Evolutionary conservation across 345 rosid species (phyloP), one percentile per base, ranked within the genome.

Genomic region (Microthlaspi erraticum): DNA sequence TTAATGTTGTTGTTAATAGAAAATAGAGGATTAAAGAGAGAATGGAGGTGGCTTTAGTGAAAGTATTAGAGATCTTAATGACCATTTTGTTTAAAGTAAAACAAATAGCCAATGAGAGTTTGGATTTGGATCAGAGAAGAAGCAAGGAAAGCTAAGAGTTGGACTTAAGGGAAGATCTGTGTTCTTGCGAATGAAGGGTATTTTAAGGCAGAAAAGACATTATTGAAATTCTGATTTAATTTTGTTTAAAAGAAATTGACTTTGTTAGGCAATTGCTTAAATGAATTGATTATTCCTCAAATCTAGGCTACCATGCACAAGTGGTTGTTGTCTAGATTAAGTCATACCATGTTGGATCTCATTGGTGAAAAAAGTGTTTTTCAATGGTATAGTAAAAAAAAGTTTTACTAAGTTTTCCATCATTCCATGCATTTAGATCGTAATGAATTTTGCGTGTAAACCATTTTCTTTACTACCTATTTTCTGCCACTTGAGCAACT

Each of bases 141-240:
- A 63, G 64, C 59, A 66, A 50, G 0, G 12, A 75, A 19, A 31
- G 20, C 60, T 55, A 62, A 62, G 75, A 69, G 66, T 75, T 53
- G 45, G 52, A 19, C 53, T 62, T 54, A 45, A 62, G 79, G 1
- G 53, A 63, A 60, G 75, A 75, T 75, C 16, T 75, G 44, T 75
- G 70, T 63, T 75, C 64, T 68, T 45, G 58, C 6, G 20, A 43
- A 61, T 70, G 79, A 31, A 46, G 54, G 79, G 75, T 76, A 54
- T 70, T 46, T 61, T 42, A 75, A 68, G 70, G 74, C 63, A 44
- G 34, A 7, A 42, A 38, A 53, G 4, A 61, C 19, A 75, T 68
- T 69, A 62, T 34, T 74, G 10, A 31, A 31, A 62, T 29, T 62
- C n/a, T 32, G 31, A 33, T 53, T 43, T 52, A 8, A 32, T 16